Percentiles rank a stretch among this genome's conserved stretches.
Conservation (phyloP, 106 monocot species). For the Ottelia alismoides region DNA sequence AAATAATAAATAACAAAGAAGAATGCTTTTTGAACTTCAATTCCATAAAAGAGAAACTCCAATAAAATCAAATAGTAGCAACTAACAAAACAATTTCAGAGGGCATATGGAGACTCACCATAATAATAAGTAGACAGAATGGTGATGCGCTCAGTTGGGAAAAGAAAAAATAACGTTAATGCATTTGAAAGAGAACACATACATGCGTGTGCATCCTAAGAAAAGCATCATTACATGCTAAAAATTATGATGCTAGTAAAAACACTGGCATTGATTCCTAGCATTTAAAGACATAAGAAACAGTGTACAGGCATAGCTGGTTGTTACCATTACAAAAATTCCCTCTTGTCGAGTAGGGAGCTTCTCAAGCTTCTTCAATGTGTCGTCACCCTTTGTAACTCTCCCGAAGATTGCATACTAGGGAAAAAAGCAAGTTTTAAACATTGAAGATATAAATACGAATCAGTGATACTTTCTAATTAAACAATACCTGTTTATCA, state of each 20-base stretch:
- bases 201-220: not conserved
- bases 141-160: slow-evolving; percentile 65
- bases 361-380: slow-evolving; percentile 74
- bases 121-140: slow-evolving; percentile 88
- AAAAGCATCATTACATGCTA: not conserved
- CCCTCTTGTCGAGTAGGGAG: slow-evolving; percentile 96
- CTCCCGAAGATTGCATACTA: slow-evolving; percentile 95
- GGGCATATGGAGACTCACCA: slow-evolving; percentile 35
- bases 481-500: slow-evolving; percentile 63
- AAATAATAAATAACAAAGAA: not conserved
- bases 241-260: not conserved
- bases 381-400: slow-evolving; percentile 89
- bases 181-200: not conserved
- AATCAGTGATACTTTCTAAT: not conserved
- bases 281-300: not conserved
- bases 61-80: no score
- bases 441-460: not conserved
- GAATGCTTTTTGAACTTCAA: not conserved
- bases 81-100: no score
- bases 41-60: not conserved
- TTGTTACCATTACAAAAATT: slow-evolving; percentile 89
- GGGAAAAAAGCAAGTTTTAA: slow-evolving; percentile 6
- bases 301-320: not conserved
- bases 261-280: no score
- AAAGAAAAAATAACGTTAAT: slow-evolving; percentile 6